These are phyloP conservation scores for Talaromyces proteolyticus DNA, from an alignment of 495 filamentous ascomycete genomes.

Conservation along the genomic window DNA sequence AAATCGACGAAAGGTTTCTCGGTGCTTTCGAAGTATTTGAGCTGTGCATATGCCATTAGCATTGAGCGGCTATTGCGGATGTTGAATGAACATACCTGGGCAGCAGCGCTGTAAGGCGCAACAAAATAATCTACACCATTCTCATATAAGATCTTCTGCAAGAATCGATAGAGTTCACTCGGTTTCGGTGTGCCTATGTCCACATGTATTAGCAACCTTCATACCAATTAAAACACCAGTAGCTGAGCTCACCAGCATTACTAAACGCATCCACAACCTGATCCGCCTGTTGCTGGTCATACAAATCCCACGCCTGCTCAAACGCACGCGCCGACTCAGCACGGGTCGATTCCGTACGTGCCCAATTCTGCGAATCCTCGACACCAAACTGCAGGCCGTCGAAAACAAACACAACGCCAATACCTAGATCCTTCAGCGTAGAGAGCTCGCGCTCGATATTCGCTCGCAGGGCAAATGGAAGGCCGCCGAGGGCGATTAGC, in stretches of 20 bases:
- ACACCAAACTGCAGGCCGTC: slow-evolving; percentile 74
- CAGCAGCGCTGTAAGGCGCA: slow-evolving; percentile 83
- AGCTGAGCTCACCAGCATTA: slow-evolving; percentile 55
- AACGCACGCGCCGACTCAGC: slow-evolving; percentile 39
- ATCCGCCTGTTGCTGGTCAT: slow-evolving; percentile 71
- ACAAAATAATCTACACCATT: slow-evolving; percentile 73
- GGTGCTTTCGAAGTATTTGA: slow-evolving; percentile 73
- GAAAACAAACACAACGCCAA: slow-evolving; percentile 80
- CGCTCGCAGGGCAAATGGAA: slow-evolving; percentile 67
- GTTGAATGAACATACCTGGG: slow-evolving; percentile 56
- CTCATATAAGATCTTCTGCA: slow-evolving; percentile 68
- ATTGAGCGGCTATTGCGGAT: slow-evolving; percentile 7
- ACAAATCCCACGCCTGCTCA: slow-evolving; percentile 74
- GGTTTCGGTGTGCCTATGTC: slow-evolving; percentile 47
- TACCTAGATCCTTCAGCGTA: slow-evolving; percentile 54
- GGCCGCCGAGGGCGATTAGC: slow-evolving; percentile 81
- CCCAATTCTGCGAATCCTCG: slow-evolving; percentile 53
- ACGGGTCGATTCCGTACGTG: slow-evolving; percentile 35
- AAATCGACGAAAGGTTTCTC: slow-evolving; percentile 65
- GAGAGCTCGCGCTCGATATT: slow-evolving; percentile 69
- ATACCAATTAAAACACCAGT: not conserved
- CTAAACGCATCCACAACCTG: slow-evolving; percentile 80
- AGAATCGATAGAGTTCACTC: slow-evolving; percentile 59
- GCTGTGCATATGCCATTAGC: slow-evolving; percentile 35
- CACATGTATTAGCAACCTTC: not conserved